Conservation (phyloP, 176 grass and related monocot genomes). For the Areca catechu region DNA sequence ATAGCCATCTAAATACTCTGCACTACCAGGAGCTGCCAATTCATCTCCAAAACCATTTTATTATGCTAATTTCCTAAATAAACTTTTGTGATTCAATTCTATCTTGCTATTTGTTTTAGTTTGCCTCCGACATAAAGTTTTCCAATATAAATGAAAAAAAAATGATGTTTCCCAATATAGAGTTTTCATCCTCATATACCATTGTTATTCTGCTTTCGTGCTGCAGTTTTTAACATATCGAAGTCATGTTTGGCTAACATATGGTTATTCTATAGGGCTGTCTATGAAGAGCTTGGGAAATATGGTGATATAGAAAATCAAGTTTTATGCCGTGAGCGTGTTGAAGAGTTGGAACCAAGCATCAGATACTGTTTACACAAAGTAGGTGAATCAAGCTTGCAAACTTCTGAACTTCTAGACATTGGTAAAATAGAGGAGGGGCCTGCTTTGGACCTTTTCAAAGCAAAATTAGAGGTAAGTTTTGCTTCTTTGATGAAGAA, state of each 20-base stretch:
- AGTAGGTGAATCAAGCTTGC: slow-evolving; percentile 74
- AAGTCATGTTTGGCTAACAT: slow-evolving; percentile 7
- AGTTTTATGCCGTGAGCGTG: slow-evolving; percentile 80
- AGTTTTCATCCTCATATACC: background rate
- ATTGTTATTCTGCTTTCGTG: background rate
- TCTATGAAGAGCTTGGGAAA: slow-evolving; percentile 90
- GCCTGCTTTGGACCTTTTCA: slow-evolving; percentile 84
- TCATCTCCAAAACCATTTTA: no score
- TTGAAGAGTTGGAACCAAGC: slow-evolving; percentile 94
- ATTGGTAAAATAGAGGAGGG: slow-evolving; percentile 77
- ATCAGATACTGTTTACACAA: slow-evolving; percentile 96
- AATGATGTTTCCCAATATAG: background rate
- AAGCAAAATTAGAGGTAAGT: slow-evolving; percentile 80
- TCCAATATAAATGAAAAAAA: no score
- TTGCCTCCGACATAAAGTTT: no score
- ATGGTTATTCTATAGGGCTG: slow-evolving; percentile 36
- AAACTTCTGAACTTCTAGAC: slow-evolving; percentile 77
- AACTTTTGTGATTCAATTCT: slow-evolving; percentile 1
- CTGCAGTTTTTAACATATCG: background rate
- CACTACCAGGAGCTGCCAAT: no score
- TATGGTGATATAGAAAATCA: slow-evolving; percentile 95
- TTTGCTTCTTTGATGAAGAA: background rate
- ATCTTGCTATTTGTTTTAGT: slow-evolving; percentile 3
- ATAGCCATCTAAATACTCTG: no score
- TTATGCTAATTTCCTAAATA: no score